Percentiles rank a stretch among this genome's conserved stretches.
Evolutionary conservation across 148 eudicot genomes (phyloP).

Genomic region (Simmondsia chinensis): DNA sequence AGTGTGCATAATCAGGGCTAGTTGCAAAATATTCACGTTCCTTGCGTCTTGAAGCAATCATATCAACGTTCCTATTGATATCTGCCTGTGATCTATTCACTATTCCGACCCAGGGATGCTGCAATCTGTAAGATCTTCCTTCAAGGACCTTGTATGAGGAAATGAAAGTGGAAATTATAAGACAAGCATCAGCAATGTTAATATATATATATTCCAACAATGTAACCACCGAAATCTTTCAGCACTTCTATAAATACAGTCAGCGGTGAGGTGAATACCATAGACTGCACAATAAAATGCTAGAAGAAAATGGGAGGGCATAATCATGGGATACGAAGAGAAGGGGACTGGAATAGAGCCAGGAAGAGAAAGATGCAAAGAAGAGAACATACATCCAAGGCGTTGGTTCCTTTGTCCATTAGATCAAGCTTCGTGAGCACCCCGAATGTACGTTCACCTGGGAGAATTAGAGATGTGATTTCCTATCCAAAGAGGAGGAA

Average conservation of each 20-base stretch:
- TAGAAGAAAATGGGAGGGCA: too few relatives aligned
- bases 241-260: too few relatives aligned
- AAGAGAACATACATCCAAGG: slow-evolving; percentile 59
- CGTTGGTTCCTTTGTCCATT: slow-evolving; percentile 99
- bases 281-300: too few relatives aligned
- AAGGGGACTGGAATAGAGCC: too few relatives aligned
- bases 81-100: slow-evolving; percentile 83
- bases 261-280: too few relatives aligned
- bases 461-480: slow-evolving; percentile 3
- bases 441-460: slow-evolving; percentile 95
- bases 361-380: not conserved
- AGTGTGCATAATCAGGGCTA: slow-evolving; percentile 70
- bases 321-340: too few relatives aligned
- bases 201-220: not conserved
- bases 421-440: slow-evolving; percentile 91
- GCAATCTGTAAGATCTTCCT: slow-evolving; percentile 64
- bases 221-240: too few relatives aligned
- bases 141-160: slow-evolving; percentile 52
- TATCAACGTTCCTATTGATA: slow-evolving; percentile 63
- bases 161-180: not conserved
- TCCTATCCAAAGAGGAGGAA: not conserved
- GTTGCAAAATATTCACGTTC: slow-evolving; percentile 68
- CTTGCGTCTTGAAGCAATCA: slow-evolving; percentile 60
- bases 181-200: not conserved
- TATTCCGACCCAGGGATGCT: slow-evolving; percentile 73